Percentiles rank a stretch among this genome's conserved stretches.
Conservation (phyloP, 345 rosid species). For the Populus nigra region DNA sequence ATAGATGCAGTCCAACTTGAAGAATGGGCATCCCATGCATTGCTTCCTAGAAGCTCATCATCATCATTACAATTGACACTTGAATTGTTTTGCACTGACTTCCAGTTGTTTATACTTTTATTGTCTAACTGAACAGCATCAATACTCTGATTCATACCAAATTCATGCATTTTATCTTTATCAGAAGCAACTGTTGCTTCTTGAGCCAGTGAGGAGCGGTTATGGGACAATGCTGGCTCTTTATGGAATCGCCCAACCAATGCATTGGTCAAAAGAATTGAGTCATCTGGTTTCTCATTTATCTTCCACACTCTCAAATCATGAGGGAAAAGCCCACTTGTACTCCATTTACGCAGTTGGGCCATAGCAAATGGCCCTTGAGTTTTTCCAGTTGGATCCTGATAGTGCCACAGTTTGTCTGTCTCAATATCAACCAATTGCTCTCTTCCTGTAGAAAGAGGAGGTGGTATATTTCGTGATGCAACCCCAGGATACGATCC, state of each 20-base stretch:
- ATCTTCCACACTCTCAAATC: slow-evolving; percentile 70
- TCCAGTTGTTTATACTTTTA: slow-evolving; percentile 23
- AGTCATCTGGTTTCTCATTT: slow-evolving; percentile 55
- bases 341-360: slow-evolving; percentile 73
- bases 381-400: slow-evolving; percentile 70
- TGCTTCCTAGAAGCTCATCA: slow-evolving; percentile 30
- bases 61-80: slow-evolving; percentile 23
- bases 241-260: slow-evolving; percentile 41
- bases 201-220: slow-evolving; percentile 13
- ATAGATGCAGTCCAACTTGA: slow-evolving; percentile 31
- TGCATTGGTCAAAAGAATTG: slow-evolving; percentile 75
- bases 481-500: slow-evolving; percentile 28
- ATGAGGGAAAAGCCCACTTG: slow-evolving; percentile 66
- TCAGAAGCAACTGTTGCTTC: slow-evolving; percentile 24
- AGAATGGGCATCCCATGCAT: slow-evolving; percentile 40
- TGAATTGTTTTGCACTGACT: slow-evolving; percentile 33
- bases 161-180: slow-evolving; percentile 23
- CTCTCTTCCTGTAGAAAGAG: slow-evolving; percentile 35
- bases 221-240: slow-evolving; percentile 25
- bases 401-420: slow-evolving; percentile 71
- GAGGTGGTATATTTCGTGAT: slow-evolving; percentile 30
- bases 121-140: slow-evolving; percentile 14
- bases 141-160: slow-evolving; percentile 20
- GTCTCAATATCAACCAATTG: slow-evolving; percentile 47
- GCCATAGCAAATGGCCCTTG: slow-evolving; percentile 86